These are phyloP conservation scores for Boletus edulis DNA, from an alignment of 768 basidiomycete genomes.

Conservation along the genomic window DNA sequence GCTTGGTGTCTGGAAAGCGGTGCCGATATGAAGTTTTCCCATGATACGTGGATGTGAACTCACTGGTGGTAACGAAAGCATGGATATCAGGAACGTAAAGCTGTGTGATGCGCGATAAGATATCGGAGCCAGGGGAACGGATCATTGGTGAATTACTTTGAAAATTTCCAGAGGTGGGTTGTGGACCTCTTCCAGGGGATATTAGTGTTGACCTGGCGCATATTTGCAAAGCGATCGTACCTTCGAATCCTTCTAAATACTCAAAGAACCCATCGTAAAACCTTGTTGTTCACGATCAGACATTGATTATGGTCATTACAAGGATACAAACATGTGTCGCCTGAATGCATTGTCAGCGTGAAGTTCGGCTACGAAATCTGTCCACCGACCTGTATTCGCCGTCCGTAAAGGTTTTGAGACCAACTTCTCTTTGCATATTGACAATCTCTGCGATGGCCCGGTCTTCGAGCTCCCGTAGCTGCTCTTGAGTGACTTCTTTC, in stretches of 20 bases:
- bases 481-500: conserved; percentile 32
- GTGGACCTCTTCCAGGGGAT: conserved; percentile 12
- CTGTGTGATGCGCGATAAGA: conserved; percentile 9
- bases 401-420: conserved; percentile 42
- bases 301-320: background rate
- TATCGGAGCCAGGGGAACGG: background rate
- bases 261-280: conserved; percentile 31
- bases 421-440: conserved; percentile 37
- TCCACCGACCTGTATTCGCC: conserved; percentile 38
- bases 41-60: background rate
- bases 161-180: conserved; percentile 27
- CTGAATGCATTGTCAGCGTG: conserved; percentile 10
- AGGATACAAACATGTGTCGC: conserved; percentile 23
- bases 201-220: background rate
- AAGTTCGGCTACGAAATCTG: background rate
- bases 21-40: background rate
- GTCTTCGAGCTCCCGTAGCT: conserved; percentile 40
- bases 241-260: conserved; percentile 25
- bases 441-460: conserved; percentile 36
- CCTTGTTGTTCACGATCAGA: conserved; percentile 11
- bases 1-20: conserved; percentile 16
- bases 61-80: conserved; percentile 21
- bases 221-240: conserved; percentile 1
- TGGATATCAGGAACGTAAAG: conserved; percentile 26
- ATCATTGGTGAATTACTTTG: conserved; percentile 11